Conservation (phyloP, 805 yeast genomes). For the Tetrapisispora phaffii region DNA sequence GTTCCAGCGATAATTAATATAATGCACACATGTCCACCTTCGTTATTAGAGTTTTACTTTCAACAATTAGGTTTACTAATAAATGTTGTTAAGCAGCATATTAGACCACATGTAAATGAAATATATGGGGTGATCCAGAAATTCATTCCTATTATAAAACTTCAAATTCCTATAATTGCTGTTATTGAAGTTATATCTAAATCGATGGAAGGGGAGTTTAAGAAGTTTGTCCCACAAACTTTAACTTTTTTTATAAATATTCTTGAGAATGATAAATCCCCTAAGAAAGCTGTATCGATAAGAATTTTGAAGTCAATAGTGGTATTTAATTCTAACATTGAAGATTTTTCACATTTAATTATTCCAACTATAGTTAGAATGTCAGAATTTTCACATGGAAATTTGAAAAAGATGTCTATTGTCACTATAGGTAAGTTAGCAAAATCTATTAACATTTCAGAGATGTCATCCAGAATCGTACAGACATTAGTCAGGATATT, state of each 20-base stretch:
- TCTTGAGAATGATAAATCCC: slow-evolving; percentile 61
- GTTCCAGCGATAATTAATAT: slow-evolving; percentile 81
- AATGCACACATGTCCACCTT: slow-evolving; percentile 70
- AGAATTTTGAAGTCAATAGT: slow-evolving; percentile 77
- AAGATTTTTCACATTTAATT: slow-evolving; percentile 77
- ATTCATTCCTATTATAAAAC: slow-evolving; percentile 49
- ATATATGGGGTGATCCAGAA: slow-evolving; percentile 69
- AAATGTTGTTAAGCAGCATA: slow-evolving; percentile 78
- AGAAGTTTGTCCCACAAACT: slow-evolving; percentile 66
- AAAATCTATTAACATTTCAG: slow-evolving; percentile 60
- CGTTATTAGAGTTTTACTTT: slow-evolving; percentile 78
- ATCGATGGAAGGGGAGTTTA: slow-evolving; percentile 88
- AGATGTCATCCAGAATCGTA: slow-evolving; percentile 82
- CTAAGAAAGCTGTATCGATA: slow-evolving; percentile 49
- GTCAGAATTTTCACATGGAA: slow-evolving; percentile 58
- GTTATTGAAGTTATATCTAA: slow-evolving; percentile 75
- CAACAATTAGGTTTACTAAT: slow-evolving; percentile 77
- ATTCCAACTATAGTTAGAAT: slow-evolving; percentile 78
- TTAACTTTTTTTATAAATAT: slow-evolving; percentile 68
- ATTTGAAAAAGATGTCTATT: slow-evolving; percentile 62
- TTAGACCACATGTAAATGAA: slow-evolving; percentile 69
- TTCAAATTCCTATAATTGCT: slow-evolving; percentile 71
- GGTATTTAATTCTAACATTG: slow-evolving; percentile 77
- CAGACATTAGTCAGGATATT: slow-evolving; percentile 77
- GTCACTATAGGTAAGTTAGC: slow-evolving; percentile 76